phyloP scores from a whole-genome alignment of 1,284 basidiomycete genomes.

The Heliocybe sulcata region DNA sequence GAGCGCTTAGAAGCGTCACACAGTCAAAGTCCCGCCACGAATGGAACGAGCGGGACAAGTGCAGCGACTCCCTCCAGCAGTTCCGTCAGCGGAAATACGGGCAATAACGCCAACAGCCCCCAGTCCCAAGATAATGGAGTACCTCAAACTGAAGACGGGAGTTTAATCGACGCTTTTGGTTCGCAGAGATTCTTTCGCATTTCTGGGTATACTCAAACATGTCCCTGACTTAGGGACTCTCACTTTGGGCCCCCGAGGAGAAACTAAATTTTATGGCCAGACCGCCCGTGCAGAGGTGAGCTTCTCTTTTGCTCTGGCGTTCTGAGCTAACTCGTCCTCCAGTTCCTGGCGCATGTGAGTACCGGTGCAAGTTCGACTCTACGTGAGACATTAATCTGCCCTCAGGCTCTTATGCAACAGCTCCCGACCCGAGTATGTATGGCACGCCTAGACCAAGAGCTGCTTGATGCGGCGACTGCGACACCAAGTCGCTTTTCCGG shows the following conservation, averaged over 20 bases:
- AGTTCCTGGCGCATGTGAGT: constrained; percentile 40
- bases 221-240: constrained; percentile 37
- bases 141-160: constrained; percentile 24
- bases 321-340: constrained; percentile 5
- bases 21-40: constrained; percentile 12
- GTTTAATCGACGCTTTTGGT: constrained; percentile 55
- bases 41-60: constrained; percentile 27
- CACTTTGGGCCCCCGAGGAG: constrained; percentile 45
- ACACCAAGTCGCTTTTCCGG: neutral
- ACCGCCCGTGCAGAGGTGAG: constrained; percentile 59
- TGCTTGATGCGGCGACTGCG: constrained; percentile 15
- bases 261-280: constrained; percentile 49
- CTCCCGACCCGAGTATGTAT: constrained; percentile 8
- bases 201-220: neutral
- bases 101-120: neutral
- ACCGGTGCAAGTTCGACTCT: constrained; percentile 20
- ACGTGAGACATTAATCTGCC: neutral
- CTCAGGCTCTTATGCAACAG: neutral
- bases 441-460: constrained; percentile 10
- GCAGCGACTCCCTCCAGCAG: constrained; percentile 6
- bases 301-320: neutral
- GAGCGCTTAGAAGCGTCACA: neutral
- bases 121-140: neutral
- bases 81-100: neutral
- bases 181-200: constrained; percentile 4